Base-by-base conservation (phyloP, 192 early-diverging fungal genomes). In the Umbelopsis sp. region DNA sequence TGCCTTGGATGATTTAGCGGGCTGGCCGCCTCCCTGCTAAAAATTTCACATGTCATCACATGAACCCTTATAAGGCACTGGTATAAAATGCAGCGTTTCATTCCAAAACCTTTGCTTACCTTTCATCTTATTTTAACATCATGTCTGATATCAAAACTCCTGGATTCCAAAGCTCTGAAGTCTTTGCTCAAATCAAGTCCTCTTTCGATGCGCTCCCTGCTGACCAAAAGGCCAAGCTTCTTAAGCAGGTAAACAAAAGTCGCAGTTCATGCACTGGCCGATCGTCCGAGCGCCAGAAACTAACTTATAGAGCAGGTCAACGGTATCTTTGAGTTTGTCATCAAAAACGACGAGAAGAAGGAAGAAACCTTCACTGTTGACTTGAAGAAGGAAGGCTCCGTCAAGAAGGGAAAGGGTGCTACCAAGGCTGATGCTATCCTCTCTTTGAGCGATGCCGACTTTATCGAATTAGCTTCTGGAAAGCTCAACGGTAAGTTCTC, bases 321-420 rank as follows among this genome's bases (percentile, higher is more conserved):
- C 58, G 94, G 91, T 33, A 74, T 95, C 23, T 95, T 96, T 85
- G 90, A 94, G 80, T 90, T 98, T 75, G 88, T 93, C 67, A 82
- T 98, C 78, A 89, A 86, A 72, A 95, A 92, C 73, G 80, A 77
- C 1, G 82, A 82, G 25, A 87, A 86, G 10, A 86, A 92, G 71
- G 76, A 79, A 25, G 87, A 91, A 71, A 84, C 90, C 51, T 98
- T 94, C 92, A 90, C 88, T 49, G 74, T 97, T 22, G 92, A 98
- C 73, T 80, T 97, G 52, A 97, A 97, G 79, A 91, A 90, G 21
- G 84, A 85, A 0, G 86, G 85, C 18, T 79, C 77, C 5, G 78
- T 82, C 33, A 71, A 87, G 23, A 91, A 85, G 21, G 84, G 85
- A 41, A 74, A 81, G 64, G 87, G 89, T 37, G 69, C 85, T 25